Evolutionary conservation across 1,284 basidiomycete genomes (phyloP).

Genomic region (Moniliophthora roreri): DNA sequence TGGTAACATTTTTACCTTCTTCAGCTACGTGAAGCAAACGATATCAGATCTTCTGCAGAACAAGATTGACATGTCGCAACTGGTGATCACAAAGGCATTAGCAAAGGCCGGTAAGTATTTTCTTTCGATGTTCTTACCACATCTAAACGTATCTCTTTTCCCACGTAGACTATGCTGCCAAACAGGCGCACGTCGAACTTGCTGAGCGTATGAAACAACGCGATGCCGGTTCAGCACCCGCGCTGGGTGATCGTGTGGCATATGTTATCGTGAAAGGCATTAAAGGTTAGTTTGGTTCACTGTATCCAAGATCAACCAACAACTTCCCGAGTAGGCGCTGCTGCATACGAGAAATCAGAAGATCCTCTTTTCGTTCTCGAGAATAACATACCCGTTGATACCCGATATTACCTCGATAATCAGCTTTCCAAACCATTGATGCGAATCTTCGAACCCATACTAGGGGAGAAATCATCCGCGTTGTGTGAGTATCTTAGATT

Average conservation of each 20-base stretch:
- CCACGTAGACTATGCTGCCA: constrained; percentile 75
- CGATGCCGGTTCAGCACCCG: constrained; percentile 93
- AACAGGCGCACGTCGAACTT: constrained; percentile 94
- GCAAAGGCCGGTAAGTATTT: constrained; percentile 74
- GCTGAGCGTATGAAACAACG: constrained; percentile 93
- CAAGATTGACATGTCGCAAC: constrained; percentile 95
- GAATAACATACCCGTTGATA: constrained; percentile 96
- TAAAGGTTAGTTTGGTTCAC: constrained; percentile 58
- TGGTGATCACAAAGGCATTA: constrained; percentile 96
- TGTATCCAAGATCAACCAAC: neutral
- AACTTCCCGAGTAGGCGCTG: constrained; percentile 61
- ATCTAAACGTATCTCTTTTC: constrained; percentile 1
- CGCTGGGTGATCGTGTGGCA: constrained; percentile 92
- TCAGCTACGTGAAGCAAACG: constrained; percentile 87
- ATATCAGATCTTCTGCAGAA: constrained; percentile 94
- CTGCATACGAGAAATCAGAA: constrained; percentile 98
- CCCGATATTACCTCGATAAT: constrained; percentile 95
- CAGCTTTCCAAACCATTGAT: constrained; percentile 94
- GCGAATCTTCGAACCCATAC: constrained; percentile 96
- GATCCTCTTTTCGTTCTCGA: constrained; percentile 95
- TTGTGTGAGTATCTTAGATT: constrained; percentile 56
- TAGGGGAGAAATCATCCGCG: constrained; percentile 86
- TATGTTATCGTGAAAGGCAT: constrained; percentile 97
- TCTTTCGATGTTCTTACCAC: neutral
- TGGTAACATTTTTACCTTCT: constrained; percentile 12